Evolutionary conservation across 1,284 basidiomycete genomes (phyloP).

Genomic region (Phenoliferia sp.): DNA sequence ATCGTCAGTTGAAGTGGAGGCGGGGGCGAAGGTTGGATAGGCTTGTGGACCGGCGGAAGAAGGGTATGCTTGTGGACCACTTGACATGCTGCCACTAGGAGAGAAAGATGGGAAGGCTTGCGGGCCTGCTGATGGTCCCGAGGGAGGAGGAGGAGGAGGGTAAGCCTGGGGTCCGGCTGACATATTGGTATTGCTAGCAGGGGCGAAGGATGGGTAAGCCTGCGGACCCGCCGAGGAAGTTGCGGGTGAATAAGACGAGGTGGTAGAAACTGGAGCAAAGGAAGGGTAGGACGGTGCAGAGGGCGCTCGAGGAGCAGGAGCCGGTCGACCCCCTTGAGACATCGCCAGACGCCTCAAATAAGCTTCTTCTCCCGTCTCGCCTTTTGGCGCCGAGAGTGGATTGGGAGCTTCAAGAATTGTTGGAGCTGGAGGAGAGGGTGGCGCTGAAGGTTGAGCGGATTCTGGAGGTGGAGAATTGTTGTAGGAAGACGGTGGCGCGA

Average conservation of each 20-base stretch:
- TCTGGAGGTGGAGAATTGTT: neutral
- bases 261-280: no score
- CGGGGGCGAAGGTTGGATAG: neutral
- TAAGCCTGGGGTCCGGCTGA: conserved; percentile 38
- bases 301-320: conserved; percentile 43
- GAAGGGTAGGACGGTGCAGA: conserved; percentile 13
- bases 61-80: conserved; percentile 7
- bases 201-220: conserved; percentile 44
- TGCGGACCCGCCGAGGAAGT: no score
- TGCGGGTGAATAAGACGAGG: no score
- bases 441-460: neutral
- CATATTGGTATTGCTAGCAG: conserved; percentile 45
- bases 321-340: conserved; percentile 44
- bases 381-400: conserved; percentile 7
- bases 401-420: neutral
- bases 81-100: conserved; percentile 46
- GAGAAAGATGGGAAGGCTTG: conserved; percentile 46
- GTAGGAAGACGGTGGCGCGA: conserved; percentile 29
- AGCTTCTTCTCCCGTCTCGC: conserved; percentile 49
- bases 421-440: neutral
- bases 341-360: conserved; percentile 60
- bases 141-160: conserved; percentile 5
- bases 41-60: neutral
- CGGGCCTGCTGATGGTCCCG: conserved; percentile 26
- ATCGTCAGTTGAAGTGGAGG: neutral